These are phyloP conservation scores for Neohortaea acidophila DNA, from an alignment of 495 filamentous ascomycete species.

Conservation along the genomic window DNA sequence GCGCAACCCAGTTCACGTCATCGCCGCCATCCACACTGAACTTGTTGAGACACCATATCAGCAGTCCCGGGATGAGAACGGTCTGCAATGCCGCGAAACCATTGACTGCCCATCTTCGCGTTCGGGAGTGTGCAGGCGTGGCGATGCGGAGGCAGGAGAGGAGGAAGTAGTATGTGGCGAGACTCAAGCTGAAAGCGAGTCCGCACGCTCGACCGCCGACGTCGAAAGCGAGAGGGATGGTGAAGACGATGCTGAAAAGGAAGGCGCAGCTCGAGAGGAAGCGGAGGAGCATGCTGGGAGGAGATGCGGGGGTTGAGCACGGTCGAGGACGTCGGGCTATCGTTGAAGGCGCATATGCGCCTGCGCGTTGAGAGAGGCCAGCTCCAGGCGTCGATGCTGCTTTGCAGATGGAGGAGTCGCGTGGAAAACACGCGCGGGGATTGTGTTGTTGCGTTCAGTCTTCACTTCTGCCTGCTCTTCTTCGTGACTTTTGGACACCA, in stretches of 20 bases:
- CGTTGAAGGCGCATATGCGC: constrained; percentile 7
- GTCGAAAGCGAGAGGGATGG: constrained; percentile 90
- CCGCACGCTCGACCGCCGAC: constrained; percentile 90
- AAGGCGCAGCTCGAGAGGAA: constrained; percentile 44
- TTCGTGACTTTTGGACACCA: too few species aligned
- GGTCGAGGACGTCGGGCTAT: neutral
- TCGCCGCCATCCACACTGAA: constrained; percentile 76
- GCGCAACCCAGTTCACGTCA: constrained; percentile 58
- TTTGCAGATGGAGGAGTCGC: too few species aligned
- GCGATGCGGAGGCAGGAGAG: constrained; percentile 66
- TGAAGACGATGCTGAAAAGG: constrained; percentile 75
- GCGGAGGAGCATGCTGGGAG: constrained; percentile 19
- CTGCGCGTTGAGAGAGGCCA: neutral
- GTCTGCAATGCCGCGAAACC: constrained; percentile 62
- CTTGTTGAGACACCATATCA: constrained; percentile 88
- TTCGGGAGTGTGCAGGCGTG: constrained; percentile 63
- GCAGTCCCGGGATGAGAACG: constrained; percentile 60
- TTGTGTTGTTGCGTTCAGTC: too few species aligned
- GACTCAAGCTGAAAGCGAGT: constrained; percentile 74
- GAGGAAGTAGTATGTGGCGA: constrained; percentile 78
- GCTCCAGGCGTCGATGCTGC: neutral
- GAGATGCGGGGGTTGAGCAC: neutral
- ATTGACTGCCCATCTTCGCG: constrained; percentile 50
- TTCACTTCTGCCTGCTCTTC: neutral
- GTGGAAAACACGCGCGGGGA: too few species aligned